Evolutionary conservation across 2,329 filamentous ascomycete genomes (phyloP).

Genomic region (Hawksworthiomyces lignivorus): DNA sequence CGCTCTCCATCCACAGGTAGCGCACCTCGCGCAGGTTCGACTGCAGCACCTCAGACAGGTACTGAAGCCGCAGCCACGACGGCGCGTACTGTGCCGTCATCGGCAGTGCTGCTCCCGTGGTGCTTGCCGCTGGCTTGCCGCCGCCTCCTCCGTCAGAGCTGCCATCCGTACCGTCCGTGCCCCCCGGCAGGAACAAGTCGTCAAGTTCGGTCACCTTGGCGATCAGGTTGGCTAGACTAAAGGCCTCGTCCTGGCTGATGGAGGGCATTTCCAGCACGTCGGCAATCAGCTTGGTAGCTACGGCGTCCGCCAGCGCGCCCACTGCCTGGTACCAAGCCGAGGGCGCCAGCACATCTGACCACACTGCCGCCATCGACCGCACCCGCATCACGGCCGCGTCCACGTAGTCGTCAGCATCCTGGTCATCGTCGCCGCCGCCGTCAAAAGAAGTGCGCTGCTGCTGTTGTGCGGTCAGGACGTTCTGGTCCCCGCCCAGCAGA

Average conservation of each 20-base stretch:
- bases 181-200: conserved; percentile 47
- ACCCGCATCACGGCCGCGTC: conserved; percentile 47
- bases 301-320: conserved; percentile 50
- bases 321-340: conserved; percentile 58
- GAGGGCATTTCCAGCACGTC: conserved; percentile 56
- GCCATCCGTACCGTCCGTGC: no score
- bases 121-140: conserved; percentile 9
- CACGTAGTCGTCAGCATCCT: conserved; percentile 44
- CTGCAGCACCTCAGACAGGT: conserved; percentile 56
- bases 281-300: conserved; percentile 50
- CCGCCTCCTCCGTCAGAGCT: no score
- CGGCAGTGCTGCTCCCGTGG: conserved; percentile 34
- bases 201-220: conserved; percentile 50
- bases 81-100: conserved; percentile 53
- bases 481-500: conserved; percentile 52
- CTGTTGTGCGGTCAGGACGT: conserved; percentile 44
- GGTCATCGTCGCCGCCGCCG: conserved; percentile 15
- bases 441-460: no score
- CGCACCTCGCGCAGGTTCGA: conserved; percentile 57
- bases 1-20: conserved; percentile 58
- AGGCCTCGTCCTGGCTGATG: conserved; percentile 58
- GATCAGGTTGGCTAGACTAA: conserved; percentile 52
- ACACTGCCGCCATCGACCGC: conserved; percentile 44
- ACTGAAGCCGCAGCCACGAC: conserved; percentile 57
- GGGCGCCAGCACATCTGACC: conserved; percentile 50